Evolutionary conservation across 1,139 yeast genomes (phyloP).

Genomic region (Geotrichum carabidarum): DNA sequence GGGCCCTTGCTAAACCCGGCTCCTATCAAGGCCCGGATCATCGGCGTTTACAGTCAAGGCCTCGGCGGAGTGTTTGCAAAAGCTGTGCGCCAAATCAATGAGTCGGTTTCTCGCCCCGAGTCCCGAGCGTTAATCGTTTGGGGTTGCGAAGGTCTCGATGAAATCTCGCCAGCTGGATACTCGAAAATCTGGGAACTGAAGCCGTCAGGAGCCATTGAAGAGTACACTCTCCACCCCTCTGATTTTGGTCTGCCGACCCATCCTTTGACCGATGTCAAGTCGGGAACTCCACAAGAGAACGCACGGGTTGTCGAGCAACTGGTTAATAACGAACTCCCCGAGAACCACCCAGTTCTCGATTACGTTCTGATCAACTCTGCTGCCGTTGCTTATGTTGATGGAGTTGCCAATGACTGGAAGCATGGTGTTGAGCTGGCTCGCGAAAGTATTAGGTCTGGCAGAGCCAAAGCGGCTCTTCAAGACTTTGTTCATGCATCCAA

Average conservation of each 20-base stretch:
- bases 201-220: constrained; percentile 34
- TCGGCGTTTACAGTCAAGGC: constrained; percentile 79
- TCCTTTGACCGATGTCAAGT: constrained; percentile 57
- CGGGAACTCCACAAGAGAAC: constrained; percentile 84
- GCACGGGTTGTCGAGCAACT: constrained; percentile 59
- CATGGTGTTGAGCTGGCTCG: constrained; percentile 75
- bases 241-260: constrained; percentile 75
- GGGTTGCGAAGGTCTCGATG: constrained; percentile 89
- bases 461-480: constrained; percentile 57
- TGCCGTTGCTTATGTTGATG: constrained; percentile 76
- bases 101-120: constrained; percentile 38
- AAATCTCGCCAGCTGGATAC: constrained; percentile 80
- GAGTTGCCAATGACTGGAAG: constrained; percentile 60
- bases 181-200: constrained; percentile 75
- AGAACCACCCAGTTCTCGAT: constrained; percentile 66
- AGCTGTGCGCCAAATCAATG: constrained; percentile 60
- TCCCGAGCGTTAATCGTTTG: constrained; percentile 76
- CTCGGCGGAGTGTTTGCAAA: constrained; percentile 81
- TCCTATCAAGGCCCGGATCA: constrained; percentile 70
- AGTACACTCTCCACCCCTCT: constrained; percentile 47
- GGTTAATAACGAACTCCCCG: constrained; percentile 49
- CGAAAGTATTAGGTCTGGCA: constrained; percentile 59
- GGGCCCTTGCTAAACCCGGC: constrained; percentile 94
- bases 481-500: constrained; percentile 46
- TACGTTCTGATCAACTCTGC: constrained; percentile 84